Conservation (phyloP, 164 flowering plant genomes). For the Annona squamosa region DNA sequence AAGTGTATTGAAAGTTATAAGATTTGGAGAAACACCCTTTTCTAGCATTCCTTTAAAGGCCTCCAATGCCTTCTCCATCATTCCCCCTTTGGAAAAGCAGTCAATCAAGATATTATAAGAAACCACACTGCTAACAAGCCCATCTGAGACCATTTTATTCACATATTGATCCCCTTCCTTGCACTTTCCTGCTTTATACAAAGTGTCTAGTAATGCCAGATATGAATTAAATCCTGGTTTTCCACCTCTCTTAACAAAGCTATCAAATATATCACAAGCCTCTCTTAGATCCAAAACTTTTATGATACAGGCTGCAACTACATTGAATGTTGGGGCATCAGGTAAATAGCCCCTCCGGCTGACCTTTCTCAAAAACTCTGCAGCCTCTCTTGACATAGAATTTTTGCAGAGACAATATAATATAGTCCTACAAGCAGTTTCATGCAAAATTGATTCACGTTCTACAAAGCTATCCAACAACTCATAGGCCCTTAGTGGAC, state of each 20-base stretch:
- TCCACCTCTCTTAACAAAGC: constrained; percentile 36
- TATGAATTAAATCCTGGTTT: constrained; percentile 45
- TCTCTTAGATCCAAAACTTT: constrained; percentile 50
- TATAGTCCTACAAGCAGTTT: constrained; percentile 46
- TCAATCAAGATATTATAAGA: constrained; percentile 76
- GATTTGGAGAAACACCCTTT: constrained; percentile 54
- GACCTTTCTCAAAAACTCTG: constrained; percentile 35
- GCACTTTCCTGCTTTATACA: constrained; percentile 33
- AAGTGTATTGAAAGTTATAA: constrained; percentile 80
- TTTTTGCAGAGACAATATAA: constrained; percentile 52
- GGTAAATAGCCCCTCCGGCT: constrained; percentile 50
- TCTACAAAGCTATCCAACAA: constrained; percentile 36
- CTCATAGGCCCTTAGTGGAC: constrained; percentile 46
- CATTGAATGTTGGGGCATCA: constrained; percentile 26
- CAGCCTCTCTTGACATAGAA: constrained; percentile 53
- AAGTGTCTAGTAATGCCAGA: constrained; percentile 41
- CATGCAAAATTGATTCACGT: constrained; percentile 29
- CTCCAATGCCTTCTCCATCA: constrained; percentile 52
- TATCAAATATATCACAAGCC: constrained; percentile 44
- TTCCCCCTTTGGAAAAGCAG: constrained; percentile 52
- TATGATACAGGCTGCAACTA: constrained; percentile 46
- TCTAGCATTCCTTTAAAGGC: constrained; percentile 43
- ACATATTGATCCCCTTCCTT: constrained; percentile 43
- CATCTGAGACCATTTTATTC: constrained; percentile 38
- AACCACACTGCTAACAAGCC: constrained; percentile 44